Conservation (phyloP, 2,329 filamentous ascomycete genomes). For the Diaporthe sp. region DNA sequence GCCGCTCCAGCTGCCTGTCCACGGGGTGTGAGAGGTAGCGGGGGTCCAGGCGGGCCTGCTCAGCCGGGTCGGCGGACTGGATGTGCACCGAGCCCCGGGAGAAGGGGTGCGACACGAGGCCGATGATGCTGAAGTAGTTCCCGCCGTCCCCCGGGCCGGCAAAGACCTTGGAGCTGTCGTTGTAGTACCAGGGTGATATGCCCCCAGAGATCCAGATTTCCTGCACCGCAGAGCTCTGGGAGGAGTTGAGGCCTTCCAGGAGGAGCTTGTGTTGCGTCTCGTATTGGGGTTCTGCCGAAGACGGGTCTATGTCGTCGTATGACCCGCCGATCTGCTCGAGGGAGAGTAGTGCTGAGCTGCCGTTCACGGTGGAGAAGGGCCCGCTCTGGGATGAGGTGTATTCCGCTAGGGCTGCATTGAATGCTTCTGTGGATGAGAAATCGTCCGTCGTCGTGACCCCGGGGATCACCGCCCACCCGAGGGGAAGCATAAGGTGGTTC, state of each 20-base stretch:
- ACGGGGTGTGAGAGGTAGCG: slow-evolving; percentile 50
- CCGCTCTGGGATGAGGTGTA: background rate
- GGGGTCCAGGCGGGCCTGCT: slow-evolving; percentile 53
- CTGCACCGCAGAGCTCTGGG: background rate
- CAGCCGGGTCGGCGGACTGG: slow-evolving; percentile 50
- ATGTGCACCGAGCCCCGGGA: slow-evolving; percentile 56
- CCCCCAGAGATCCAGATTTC: background rate
- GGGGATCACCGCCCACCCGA: background rate
- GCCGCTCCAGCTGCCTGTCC: slow-evolving; percentile 46
- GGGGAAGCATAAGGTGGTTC: background rate
- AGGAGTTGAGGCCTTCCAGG: slow-evolving; percentile 7
- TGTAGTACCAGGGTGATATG: background rate
- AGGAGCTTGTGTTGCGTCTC: background rate
- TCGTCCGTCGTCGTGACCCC: slow-evolving; percentile 5
- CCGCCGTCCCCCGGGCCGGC: slow-evolving; percentile 49
- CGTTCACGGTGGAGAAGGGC: slow-evolving; percentile 3
- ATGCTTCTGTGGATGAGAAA: slow-evolving; percentile 1
- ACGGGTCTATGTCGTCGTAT: too few relatives aligned
- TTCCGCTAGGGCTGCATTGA: slow-evolving; percentile 13
- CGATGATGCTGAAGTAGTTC: slow-evolving; percentile 49
- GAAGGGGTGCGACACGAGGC: slow-evolving; percentile 51
- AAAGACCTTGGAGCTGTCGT: slow-evolving; percentile 1
- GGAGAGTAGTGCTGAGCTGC: slow-evolving; percentile 17
- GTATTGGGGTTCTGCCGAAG: too few relatives aligned
- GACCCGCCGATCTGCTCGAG: slow-evolving; percentile 20